Evolutionary conservation across 2,329 filamentous ascomycete genomes (phyloP).

Genomic region (Nothophaeocryptopus gaeumannii): DNA sequence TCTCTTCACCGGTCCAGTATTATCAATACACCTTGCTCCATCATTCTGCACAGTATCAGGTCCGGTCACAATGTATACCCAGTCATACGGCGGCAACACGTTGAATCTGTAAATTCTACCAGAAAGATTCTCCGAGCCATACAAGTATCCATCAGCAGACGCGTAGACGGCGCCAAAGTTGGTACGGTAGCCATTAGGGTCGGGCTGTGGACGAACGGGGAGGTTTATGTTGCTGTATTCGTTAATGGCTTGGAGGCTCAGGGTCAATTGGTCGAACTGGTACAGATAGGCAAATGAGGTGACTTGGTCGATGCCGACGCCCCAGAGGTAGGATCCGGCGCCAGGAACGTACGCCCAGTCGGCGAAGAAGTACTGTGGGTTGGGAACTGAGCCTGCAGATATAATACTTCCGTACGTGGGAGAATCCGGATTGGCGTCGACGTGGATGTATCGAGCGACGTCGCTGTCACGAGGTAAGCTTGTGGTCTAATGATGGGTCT

Average conservation of each 20-base stretch:
- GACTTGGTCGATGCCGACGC: constrained; percentile 3
- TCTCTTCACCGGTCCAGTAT: background rate
- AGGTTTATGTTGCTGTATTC: background rate
- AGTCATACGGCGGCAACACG: background rate
- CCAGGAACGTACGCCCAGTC: constrained; percentile 13
- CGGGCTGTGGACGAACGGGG: background rate
- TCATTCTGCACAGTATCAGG: constrained; percentile 1
- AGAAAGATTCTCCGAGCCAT: constrained; percentile 2
- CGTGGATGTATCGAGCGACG: background rate
- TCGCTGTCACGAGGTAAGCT: background rate
- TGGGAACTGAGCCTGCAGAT: background rate
- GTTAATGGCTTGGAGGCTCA: background rate
- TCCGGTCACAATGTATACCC: background rate
- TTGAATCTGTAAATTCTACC: constrained; percentile 8
- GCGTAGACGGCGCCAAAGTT: constrained; percentile 9
- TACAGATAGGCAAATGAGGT: constrained; percentile 2
- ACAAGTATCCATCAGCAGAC: constrained; percentile 2
- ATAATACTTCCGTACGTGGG: constrained; percentile 6
- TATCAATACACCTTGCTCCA: constrained; percentile 12
- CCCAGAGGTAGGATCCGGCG: constrained; percentile 4
- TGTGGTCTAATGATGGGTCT: background rate
- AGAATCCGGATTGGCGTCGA: constrained; percentile 2
- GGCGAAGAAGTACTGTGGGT: constrained; percentile 4
- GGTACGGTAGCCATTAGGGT: background rate
- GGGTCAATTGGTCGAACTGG: background rate